These are phyloP conservation scores for Dothistroma septosporum DNA, from an alignment of 2,329 filamentous ascomycete genomes.

Conservation along the genomic window DNA sequence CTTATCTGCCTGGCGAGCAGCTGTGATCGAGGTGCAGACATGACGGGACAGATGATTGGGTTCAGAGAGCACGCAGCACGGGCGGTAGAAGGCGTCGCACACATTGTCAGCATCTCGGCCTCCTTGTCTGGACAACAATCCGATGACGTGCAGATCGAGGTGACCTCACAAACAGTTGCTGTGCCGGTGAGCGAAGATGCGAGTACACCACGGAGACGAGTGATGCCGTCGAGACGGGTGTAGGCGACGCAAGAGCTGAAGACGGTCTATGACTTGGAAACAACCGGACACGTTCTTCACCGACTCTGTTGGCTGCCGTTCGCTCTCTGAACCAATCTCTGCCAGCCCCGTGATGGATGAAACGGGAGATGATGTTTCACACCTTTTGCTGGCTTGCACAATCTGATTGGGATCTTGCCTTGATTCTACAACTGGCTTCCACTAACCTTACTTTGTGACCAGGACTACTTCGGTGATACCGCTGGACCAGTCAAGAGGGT, in stretches of 20 bases:
- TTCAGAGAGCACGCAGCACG: conserved; percentile 21
- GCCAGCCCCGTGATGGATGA: not conserved
- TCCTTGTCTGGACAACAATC: not conserved
- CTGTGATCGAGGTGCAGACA: conserved; percentile 26
- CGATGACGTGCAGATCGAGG: not conserved
- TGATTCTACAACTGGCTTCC: conserved; percentile 27
- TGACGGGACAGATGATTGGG: conserved; percentile 11
- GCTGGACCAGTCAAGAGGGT: conserved; percentile 89
- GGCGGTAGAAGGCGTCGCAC: not conserved
- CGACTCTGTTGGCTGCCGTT: conserved; percentile 12
- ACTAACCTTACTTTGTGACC: conserved; percentile 61
- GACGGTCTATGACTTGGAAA: conserved; percentile 3
- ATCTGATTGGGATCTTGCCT: not conserved
- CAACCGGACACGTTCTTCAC: conserved; percentile 1
- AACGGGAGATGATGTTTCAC: not conserved
- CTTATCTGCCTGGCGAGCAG: conserved; percentile 31
- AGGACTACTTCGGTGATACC: conserved; percentile 93
- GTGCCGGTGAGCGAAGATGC: not conserved
- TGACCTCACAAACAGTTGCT: not conserved
- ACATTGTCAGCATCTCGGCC: not conserved
- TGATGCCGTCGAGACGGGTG: not conserved
- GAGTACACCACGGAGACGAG: not conserved
- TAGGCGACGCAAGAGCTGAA: not conserved
- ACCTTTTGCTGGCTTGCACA: conserved; percentile 2
- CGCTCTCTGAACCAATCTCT: conserved; percentile 16